Evolutionary conservation across 371 early-diverging fungal genomes (phyloP).

Genomic region (Mortierella sp.): DNA sequence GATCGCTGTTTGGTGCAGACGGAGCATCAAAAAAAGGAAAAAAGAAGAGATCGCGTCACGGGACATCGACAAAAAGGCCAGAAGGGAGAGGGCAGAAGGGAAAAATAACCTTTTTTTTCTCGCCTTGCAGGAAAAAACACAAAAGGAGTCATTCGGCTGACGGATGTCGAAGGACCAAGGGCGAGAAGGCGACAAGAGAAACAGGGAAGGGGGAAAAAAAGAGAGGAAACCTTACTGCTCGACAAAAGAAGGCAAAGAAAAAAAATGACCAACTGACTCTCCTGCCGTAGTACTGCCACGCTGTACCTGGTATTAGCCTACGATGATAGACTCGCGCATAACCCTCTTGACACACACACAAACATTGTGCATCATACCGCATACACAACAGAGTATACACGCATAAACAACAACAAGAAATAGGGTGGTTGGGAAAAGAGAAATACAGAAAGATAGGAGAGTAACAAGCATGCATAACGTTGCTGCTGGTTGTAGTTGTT

Average conservation of each 20-base stretch:
- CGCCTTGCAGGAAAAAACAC: background rate
- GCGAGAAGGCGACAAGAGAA: constrained; percentile 9
- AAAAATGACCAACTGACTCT: background rate
- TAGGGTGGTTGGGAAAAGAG: constrained; percentile 6
- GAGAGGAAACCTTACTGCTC: background rate
- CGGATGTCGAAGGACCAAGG: background rate
- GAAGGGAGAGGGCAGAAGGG: background rate
- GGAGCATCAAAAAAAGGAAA: constrained; percentile 8
- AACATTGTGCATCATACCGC: constrained; percentile 8
- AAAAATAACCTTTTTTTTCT: background rate
- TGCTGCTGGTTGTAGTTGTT: background rate
- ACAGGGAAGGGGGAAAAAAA: background rate
- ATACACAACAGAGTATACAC: background rate
- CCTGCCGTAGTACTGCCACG: background rate
- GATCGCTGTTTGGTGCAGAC: constrained; percentile 2
- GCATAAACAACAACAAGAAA: background rate
- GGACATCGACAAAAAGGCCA: background rate
- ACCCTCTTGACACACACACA: background rate
- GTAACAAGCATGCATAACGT: background rate
- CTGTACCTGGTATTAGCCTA: background rate
- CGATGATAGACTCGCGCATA: background rate
- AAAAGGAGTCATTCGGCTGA: constrained; percentile 12
- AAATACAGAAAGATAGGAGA: constrained; percentile 10
- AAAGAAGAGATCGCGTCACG: background rate
- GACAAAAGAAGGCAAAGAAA: constrained; percentile 2